These are phyloP conservation scores for Pugionium cornutum DNA, from an alignment of 345 rosid genomes.

Conservation along the genomic window DNA sequence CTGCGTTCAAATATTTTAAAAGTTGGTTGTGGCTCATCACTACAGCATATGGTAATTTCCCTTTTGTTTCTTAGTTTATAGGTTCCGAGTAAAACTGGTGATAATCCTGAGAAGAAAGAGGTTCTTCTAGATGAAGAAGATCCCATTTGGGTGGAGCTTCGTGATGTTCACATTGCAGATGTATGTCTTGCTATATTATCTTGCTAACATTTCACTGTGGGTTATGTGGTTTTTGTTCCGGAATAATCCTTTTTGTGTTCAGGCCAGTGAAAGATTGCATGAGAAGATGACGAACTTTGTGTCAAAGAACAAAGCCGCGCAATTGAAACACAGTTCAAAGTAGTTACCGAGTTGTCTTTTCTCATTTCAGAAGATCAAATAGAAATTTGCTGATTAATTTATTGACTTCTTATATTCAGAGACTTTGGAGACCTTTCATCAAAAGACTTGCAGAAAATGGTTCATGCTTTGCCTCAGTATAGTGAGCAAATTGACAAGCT, in stretches of 20 bases:
- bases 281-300: slow-evolving; percentile 90
- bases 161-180: slow-evolving; percentile 90
- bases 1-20: slow-evolving; percentile 20
- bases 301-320: slow-evolving; percentile 94
- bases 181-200: slow-evolving; percentile 46
- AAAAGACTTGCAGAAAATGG: slow-evolving; percentile 92
- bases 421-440: slow-evolving; percentile 83
- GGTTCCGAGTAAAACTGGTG: slow-evolving; percentile 77
- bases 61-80: slow-evolving; percentile 44
- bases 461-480: slow-evolving; percentile 96
- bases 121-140: slow-evolving; percentile 97
- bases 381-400: slow-evolving; percentile 4
- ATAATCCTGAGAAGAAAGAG: slow-evolving; percentile 78
- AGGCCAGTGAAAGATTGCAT: slow-evolving; percentile 90
- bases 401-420: slow-evolving; percentile 46
- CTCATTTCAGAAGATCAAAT: slow-evolving; percentile 21
- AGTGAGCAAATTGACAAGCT: slow-evolving; percentile 98
- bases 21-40: slow-evolving; percentile 21
- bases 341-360: slow-evolving; percentile 33
- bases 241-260: slow-evolving; percentile 34
- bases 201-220: slow-evolving; percentile 1
- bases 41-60: slow-evolving; percentile 40
- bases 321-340: slow-evolving; percentile 89
- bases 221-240: slow-evolving; percentile 19
- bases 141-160: slow-evolving; percentile 96